Percentiles rank a stretch among this genome's conserved stretches.
phyloP scores from a whole-genome alignment of 768 basidiomycete species.

The Trametes cubensis region DNA sequence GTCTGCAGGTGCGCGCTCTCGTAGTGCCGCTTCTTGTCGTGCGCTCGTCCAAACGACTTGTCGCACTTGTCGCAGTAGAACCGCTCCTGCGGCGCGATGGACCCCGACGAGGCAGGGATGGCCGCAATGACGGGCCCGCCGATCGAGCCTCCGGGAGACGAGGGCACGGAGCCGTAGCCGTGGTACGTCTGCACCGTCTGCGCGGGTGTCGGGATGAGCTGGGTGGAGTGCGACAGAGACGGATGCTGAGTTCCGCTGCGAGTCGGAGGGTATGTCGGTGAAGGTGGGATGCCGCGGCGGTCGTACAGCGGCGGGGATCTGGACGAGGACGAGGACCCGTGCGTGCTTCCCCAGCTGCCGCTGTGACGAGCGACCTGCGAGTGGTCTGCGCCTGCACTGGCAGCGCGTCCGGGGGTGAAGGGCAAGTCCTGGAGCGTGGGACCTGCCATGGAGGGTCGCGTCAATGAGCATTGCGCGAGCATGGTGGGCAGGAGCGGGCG shows the following conservation, averaged over 20 bases:
- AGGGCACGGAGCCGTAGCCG: slow-evolving; percentile 13
- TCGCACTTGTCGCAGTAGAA: slow-evolving; percentile 77
- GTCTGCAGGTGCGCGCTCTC: slow-evolving; percentile 73
- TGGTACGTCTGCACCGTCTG: slow-evolving; percentile 26
- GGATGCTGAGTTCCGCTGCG: slow-evolving; percentile 12
- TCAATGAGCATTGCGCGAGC: not conserved
- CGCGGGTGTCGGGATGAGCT: slow-evolving; percentile 27
- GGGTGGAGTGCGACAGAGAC: slow-evolving; percentile 23
- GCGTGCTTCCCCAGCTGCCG: slow-evolving; percentile 9
- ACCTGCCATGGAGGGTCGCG: slow-evolving; percentile 14
- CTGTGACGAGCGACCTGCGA: not conserved
- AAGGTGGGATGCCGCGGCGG: slow-evolving; percentile 1
- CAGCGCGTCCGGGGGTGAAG: slow-evolving; percentile 12
- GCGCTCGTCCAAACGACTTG: slow-evolving; percentile 78
- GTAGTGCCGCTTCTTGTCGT: slow-evolving; percentile 81
- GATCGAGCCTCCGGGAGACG: slow-evolving; percentile 8
- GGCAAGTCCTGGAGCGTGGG: slow-evolving; percentile 24
- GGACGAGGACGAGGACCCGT: slow-evolving; percentile 6
- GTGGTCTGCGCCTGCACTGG: not conserved
- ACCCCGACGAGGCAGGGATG: slow-evolving; percentile 30
- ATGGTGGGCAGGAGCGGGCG: not conserved
- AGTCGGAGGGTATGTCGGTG: slow-evolving; percentile 4
- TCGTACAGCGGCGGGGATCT: slow-evolving; percentile 8
- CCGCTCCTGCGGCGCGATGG: slow-evolving; percentile 56
- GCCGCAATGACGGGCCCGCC: slow-evolving; percentile 21